Conservation (phyloP, 2,329 filamentous ascomycete species). For the Chaetomium strumarium region DNA sequence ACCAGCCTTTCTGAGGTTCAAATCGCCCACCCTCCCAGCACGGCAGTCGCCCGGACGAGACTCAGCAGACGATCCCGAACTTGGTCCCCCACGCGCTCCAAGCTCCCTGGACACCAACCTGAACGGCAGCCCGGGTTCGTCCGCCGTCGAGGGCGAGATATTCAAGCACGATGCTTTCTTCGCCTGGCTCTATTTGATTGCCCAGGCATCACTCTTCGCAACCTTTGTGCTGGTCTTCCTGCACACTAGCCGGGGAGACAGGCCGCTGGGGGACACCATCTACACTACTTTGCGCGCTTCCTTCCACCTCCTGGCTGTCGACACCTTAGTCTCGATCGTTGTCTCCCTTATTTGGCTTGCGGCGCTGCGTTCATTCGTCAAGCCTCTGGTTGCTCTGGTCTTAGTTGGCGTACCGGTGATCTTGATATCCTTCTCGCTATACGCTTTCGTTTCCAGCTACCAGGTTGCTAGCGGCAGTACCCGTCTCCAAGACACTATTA, state of each 20-base stretch:
- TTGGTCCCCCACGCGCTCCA: constrained; percentile 37
- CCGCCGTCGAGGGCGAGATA: constrained; percentile 56
- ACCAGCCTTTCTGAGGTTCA: constrained; percentile 58
- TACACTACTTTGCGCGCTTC: constrained; percentile 84
- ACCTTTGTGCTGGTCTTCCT: constrained; percentile 87
- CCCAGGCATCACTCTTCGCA: constrained; percentile 74
- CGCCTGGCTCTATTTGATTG: constrained; percentile 82
- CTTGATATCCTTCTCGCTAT: constrained; percentile 82
- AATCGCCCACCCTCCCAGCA: constrained; percentile 33
- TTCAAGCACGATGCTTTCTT: constrained; percentile 87
- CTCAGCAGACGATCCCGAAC: constrained; percentile 43
- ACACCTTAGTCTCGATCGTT: constrained; percentile 83
- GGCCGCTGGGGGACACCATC: constrained; percentile 82
- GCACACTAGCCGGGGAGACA: constrained; percentile 66
- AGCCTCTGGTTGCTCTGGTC: constrained; percentile 74
- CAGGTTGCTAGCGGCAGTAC: constrained; percentile 68
- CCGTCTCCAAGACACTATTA: constrained; percentile 76
- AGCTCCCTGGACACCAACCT: constrained; percentile 34
- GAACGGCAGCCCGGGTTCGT: constrained; percentile 32
- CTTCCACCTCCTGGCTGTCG: constrained; percentile 82
- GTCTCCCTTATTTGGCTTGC: constrained; percentile 90
- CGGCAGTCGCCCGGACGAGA: constrained; percentile 38
- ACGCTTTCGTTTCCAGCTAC: constrained; percentile 86
- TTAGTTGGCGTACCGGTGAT: constrained; percentile 80
- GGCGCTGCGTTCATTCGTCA: constrained; percentile 78